A percentile compares a stretch with the other conserved stretches of the same genome.
These are phyloP conservation scores for Sphagnum tenellum DNA, from an alignment of 225 moss, liverwort and hornwort genomes.

Conservation along the genomic window DNA sequence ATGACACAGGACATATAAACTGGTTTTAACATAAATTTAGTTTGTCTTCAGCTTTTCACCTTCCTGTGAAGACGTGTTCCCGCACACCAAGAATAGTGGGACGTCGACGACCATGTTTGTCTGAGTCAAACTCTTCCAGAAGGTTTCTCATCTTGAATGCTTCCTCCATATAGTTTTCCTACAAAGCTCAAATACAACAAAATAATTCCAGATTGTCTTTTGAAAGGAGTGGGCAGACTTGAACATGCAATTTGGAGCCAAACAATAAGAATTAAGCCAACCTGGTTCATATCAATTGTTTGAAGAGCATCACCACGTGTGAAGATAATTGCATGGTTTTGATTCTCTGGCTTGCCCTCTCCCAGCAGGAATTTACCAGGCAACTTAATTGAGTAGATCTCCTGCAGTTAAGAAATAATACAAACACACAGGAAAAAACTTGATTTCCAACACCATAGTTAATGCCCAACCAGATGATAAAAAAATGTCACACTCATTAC, in stretches of 20 bases:
- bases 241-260: too few species aligned
- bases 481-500: too few species aligned
- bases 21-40: too few species aligned
- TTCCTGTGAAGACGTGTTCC: slow-evolving; percentile 69
- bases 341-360: slow-evolving; percentile 57
- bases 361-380: slow-evolving; percentile 48
- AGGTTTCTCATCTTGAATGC: slow-evolving; percentile 59
- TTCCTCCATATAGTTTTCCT: slow-evolving; percentile 70
- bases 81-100: slow-evolving; percentile 66
- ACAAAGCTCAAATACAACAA: slow-evolving; percentile 1
- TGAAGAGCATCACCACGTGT: slow-evolving; percentile 66
- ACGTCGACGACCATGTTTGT: slow-evolving; percentile 21
- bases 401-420: slow-evolving; percentile 11
- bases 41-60: slow-evolving; percentile 11
- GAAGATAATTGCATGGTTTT: slow-evolving; percentile 62
- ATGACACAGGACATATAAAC: too few species aligned
- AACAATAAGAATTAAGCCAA: neutral
- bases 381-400: slow-evolving; percentile 53
- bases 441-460: too few species aligned
- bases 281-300: slow-evolving; percentile 69
- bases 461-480: too few species aligned
- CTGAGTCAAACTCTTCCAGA: slow-evolving; percentile 53
- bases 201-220: too few species aligned
- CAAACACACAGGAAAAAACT: too few species aligned
- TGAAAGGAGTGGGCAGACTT: too few species aligned